Evolutionary conservation across 371 early-diverging fungal species (phyloP).

Genomic region (Conidiobolus incongruus): DNA sequence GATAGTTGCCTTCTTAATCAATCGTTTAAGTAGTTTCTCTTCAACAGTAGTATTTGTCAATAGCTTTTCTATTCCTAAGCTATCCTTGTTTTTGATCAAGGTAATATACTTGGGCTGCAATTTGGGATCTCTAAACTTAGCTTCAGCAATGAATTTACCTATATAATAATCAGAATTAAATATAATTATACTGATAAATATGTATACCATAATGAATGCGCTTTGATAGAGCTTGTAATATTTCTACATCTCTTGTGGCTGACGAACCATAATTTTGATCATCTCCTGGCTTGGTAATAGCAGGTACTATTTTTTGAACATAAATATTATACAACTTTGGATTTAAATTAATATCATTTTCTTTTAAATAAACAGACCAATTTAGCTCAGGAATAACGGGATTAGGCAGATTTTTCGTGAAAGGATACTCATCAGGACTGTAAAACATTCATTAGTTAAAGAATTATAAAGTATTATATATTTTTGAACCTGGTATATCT

Average conservation of each 20-base stretch:
- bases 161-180: too few species aligned
- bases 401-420: conserved; percentile 50
- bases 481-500: conserved; percentile 31
- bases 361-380: conserved; percentile 42
- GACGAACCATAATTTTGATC: conserved; percentile 81
- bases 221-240: conserved; percentile 71
- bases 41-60: conserved; percentile 75
- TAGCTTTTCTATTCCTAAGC: conserved; percentile 52
- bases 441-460: conserved; percentile 4
- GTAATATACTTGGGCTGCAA: conserved; percentile 46
- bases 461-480: background rate
- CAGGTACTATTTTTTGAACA: conserved; percentile 38
- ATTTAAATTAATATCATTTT: conserved; percentile 69
- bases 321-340: conserved; percentile 58
- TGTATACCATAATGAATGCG: conserved; percentile 82
- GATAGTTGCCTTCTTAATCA: conserved; percentile 67
- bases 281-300: conserved; percentile 32
- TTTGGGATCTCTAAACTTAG: conserved; percentile 68
- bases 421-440: conserved; percentile 93
- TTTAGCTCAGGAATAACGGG: conserved; percentile 67
- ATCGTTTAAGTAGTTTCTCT: conserved; percentile 45
- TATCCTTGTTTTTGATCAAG: conserved; percentile 48
- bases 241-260: conserved; percentile 80
- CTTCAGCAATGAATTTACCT: conserved; percentile 91
- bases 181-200: too few species aligned